Evolutionary conservation across 345 rosid species (phyloP).

Genomic region (Lepidium sativum): DNA sequence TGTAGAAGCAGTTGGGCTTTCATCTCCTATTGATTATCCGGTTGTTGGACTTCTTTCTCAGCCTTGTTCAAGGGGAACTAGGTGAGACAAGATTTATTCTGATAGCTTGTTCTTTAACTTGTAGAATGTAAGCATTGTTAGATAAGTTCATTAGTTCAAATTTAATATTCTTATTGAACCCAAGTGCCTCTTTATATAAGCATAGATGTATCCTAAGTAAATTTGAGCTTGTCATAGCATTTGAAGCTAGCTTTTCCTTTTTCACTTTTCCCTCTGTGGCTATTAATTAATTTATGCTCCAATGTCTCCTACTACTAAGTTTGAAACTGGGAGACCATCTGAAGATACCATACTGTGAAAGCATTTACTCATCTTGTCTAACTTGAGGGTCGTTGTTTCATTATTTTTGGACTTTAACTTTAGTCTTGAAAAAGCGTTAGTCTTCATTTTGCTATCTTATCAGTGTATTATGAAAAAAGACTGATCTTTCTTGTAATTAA

Average conservation of each 20-base stretch:
- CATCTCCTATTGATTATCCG: constrained; percentile 46
- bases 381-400: background rate
- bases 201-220: background rate
- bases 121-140: background rate
- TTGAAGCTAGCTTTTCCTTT: background rate
- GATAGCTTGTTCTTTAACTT: background rate
- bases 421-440: background rate
- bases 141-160: background rate
- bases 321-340: background rate
- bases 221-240: constrained; percentile 10
- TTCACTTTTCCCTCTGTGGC: background rate
- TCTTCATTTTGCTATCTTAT: no score
- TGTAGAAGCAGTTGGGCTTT: constrained; percentile 59
- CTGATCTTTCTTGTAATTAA: background rate
- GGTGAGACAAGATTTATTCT: constrained; percentile 33
- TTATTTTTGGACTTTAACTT: background rate
- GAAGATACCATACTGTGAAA: background rate
- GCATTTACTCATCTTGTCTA: background rate
- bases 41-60: constrained; percentile 79
- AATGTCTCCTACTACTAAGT: background rate
- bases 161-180: background rate
- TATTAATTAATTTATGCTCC: background rate
- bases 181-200: background rate
- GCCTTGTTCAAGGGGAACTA: constrained; percentile 59
- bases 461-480: background rate